A percentile compares a stretch with the other conserved stretches of the same genome.
Evolutionary conservation across 176 grass and related monocot genomes (phyloP).

Genomic region (Rhipidocladum racemiflorum): DNA sequence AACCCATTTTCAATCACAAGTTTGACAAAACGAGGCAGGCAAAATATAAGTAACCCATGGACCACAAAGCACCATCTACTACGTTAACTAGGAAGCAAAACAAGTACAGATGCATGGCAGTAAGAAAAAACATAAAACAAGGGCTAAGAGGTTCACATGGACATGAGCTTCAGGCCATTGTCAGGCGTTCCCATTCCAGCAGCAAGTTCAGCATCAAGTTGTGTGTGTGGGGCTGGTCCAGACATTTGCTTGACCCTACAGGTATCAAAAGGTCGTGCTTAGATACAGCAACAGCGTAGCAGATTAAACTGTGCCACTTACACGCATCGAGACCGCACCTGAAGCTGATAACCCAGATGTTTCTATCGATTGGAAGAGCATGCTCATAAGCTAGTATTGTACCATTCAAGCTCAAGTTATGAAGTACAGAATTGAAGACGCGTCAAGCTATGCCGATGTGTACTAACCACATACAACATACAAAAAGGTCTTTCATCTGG

Average conservation of each 20-base stretch:
- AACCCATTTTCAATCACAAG: neutral
- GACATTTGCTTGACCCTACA: conserved; percentile 78
- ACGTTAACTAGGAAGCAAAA: neutral
- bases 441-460: neutral
- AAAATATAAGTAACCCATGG: neutral
- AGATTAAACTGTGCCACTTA: neutral
- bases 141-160: conserved; percentile 34
- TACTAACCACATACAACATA: neutral
- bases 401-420: neutral
- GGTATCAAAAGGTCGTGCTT: conserved; percentile 7
- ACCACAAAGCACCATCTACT: neutral
- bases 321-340: neutral
- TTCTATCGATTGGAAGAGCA: neutral
- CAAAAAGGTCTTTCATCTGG: neutral
- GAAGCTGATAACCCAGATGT: neutral
- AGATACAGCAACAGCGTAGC: neutral
- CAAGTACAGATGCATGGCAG: conserved; percentile 15
- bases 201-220: conserved; percentile 78
- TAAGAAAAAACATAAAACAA: neutral
- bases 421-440: neutral
- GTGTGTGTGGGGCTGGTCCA: conserved; percentile 70
- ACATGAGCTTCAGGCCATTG: conserved; percentile 93
- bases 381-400: neutral
- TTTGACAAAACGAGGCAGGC: neutral
- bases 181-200: conserved; percentile 96